Base-by-base conservation (phyloP, 2,329 filamentous ascomycete species). In the Monosporascus sp. region DNA sequence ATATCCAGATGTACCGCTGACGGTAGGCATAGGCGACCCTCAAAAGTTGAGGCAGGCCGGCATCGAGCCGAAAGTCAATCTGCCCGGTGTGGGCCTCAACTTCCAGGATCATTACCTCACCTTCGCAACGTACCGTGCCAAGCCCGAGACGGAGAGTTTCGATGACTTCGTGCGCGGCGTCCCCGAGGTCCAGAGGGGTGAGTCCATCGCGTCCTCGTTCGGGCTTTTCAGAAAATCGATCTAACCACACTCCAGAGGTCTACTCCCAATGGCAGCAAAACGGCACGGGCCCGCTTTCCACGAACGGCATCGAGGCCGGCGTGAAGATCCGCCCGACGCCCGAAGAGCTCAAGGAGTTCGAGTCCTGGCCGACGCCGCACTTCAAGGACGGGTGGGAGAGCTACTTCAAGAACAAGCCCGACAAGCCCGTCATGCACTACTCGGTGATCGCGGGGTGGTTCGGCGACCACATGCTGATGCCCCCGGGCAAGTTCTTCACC, bases 401-500 rank as follows among this genome's bases (percentile, higher is more conserved):
- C 51, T 92, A 93, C 74, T 93, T 92, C 71, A 88, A 90, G 75
- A 73, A 92, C 67, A 91, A 91, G 75, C 87, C 87, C 1, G 88
- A 92, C 71, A 92, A 92, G 78, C 89, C 88, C 0, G 88, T 92
- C 44, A 92, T 92, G 88, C 89, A 92, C 67, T 92, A 92, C 72
- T 87, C 81, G 1, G 82, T 91, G 52, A 91, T 92, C 64, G 76
- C 86, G 17, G 86, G 86, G 58, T 83, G 77, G 77, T 83, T 83
- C 34, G 80, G 81, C 31, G 80, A 83, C 66, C 80, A 83, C 61
- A 83, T 82, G 77, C 69, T 83, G 46, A 79, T 83, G 79, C 87
- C 87, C 0, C 81, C 86, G 1, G 87, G 87, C 60, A 90, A 91
- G 59, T 91, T 90, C 78, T 90, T 91, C 74, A 87, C 84, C 65